phyloP scores from a whole-genome alignment of 106 monocot genomes.

The Agapanthus africanus region DNA sequence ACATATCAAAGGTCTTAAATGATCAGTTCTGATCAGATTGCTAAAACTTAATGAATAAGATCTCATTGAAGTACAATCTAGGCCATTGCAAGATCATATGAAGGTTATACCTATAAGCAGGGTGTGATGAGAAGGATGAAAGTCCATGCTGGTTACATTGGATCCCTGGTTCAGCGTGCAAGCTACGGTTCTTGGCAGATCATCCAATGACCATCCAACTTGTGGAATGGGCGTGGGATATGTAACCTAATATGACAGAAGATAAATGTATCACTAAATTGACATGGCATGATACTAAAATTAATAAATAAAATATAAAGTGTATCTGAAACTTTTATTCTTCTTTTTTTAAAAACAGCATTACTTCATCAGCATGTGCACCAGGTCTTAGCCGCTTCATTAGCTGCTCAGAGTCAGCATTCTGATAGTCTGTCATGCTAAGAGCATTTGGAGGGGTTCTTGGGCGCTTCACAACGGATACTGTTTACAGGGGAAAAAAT shows the following conservation, averaged over 20 bases:
- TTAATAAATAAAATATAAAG: not conserved
- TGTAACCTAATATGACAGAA: conserved; percentile 2
- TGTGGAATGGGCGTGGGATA: conserved; percentile 46
- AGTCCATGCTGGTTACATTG: conserved; percentile 65
- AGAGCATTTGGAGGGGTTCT: conserved; percentile 45
- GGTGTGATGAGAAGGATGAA: conserved; percentile 61
- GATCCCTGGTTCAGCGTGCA: conserved; percentile 59
- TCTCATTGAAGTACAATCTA: not conserved
- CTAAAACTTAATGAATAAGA: not conserved
- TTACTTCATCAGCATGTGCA: conserved; percentile 50
- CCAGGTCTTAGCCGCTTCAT: conserved; percentile 52
- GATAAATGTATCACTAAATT: not conserved
- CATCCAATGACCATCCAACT: conserved; percentile 43
- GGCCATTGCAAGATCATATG: not conserved
- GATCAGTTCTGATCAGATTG: not conserved
- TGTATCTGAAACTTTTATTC: not conserved
- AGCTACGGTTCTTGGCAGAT: conserved; percentile 48
- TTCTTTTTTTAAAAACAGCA: not conserved
- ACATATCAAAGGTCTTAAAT: not conserved
- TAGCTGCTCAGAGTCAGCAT: conserved; percentile 68
- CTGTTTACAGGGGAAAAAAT: not conserved
- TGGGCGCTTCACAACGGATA: conserved; percentile 57
- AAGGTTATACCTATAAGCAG: conserved; percentile 44
- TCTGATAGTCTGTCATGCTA: conserved; percentile 49
- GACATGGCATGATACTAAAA: not conserved